Percentiles rank a stretch among this genome's conserved stretches.
Evolutionary conservation across 257 asterid genomes (phyloP).

Genomic region (Solanum neorickii): DNA sequence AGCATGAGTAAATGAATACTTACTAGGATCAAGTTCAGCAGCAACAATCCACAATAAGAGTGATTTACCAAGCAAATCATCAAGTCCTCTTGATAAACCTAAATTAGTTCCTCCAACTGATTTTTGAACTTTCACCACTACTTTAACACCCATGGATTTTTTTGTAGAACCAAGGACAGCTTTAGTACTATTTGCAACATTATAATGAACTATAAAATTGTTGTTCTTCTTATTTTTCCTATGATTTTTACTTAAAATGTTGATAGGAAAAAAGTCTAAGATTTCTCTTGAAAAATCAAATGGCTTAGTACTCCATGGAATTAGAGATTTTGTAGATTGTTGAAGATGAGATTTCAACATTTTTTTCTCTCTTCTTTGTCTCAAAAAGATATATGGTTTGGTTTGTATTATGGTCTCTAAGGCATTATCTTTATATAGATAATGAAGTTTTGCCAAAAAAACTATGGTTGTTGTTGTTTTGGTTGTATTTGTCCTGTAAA

Average conservation of each 20-base stretch:
- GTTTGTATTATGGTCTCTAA: not conserved
- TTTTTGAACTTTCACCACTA: not conserved
- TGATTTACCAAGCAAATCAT: not conserved
- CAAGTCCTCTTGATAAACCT: not conserved
- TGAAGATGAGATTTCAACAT: not conserved
- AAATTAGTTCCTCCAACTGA: not conserved
- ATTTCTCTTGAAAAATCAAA: not conserved
- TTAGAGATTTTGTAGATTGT: not conserved
- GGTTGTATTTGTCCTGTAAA: not conserved
- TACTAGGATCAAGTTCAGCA: too few species aligned
- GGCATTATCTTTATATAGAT: not conserved
- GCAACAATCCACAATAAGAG: too few species aligned
- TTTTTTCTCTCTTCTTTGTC: not conserved
- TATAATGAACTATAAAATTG: not conserved
- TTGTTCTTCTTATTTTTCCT: not conserved
- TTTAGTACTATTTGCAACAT: conserved; percentile 3
- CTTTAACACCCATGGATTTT: not conserved
- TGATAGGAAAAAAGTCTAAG: not conserved
- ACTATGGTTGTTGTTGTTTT: not conserved
- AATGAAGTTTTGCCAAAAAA: not conserved
- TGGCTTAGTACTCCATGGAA: not conserved
- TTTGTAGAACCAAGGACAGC: conserved; percentile 6
- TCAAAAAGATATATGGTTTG: not conserved
- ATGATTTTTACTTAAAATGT: not conserved
- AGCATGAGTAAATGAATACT: too few species aligned